Base-by-base conservation (phyloP, 2,329 filamentous ascomycete genomes). In the Pyrenophora teres region DNA sequence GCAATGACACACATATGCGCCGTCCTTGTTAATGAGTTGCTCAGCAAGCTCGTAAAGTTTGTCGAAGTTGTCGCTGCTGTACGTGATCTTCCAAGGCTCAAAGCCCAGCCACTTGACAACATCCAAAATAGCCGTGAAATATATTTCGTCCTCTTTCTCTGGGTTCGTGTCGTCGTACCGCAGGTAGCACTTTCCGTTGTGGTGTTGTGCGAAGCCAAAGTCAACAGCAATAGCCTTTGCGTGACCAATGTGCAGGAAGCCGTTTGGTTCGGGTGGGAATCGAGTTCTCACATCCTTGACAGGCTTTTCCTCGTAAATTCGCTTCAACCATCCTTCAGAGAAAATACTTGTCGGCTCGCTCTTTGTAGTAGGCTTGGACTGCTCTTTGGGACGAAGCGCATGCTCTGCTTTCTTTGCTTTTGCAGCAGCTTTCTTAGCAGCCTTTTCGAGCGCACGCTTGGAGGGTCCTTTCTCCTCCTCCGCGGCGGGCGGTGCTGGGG, bases 131-230 rank as follows among this genome's bases (percentile, higher is more conserved):
- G 90, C 88, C 9, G 82, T 83, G 69, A 95, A 95, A 75, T 92
- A 97, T 52, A 87, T 82, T 74, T 96, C 90, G 71, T 97, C 89
- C 73, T 97, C 94, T 40, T 89, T 90, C 59, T 92, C 90, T 1
- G 94, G 94, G 72, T 97, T 97, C 12, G 94, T 97, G 67, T 97
- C 94, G 72, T 97, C 94, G 73, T 90, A 96, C 65, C 93, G 83
- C 56, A 92, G 76, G 67, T 88, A 87, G 74, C 85, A 89, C 56
- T 87, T 80, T 52, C 93, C 93, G 31, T 88, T 88, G 70, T 96
- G 89, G 68, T 87, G 86, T 68, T 84, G 85, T 12, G 94, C 93
- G 72, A 97, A 97, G 6, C 93, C 93, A 76, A 97, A 97, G 76
- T 97, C 97, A 74, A 97, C 86, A 0, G 91, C 88, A 72, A 97